Base-by-base conservation (phyloP, 768 basidiomycete genomes). In the Serendipita vermifera region DNA sequence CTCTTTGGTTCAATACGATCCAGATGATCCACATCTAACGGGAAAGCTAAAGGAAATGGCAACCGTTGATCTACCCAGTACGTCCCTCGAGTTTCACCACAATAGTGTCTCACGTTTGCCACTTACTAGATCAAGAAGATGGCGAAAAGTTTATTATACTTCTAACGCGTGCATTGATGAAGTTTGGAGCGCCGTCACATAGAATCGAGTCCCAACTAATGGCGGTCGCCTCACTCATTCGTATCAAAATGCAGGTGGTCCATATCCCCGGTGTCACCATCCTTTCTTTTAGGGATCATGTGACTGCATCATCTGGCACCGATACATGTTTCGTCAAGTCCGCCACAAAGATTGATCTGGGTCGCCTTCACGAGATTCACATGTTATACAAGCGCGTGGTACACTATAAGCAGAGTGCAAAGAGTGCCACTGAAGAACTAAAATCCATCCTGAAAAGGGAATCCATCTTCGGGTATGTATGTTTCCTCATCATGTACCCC, bases 181-280 rank as follows among this genome's bases (percentile, higher is more conserved):
- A 81, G 11, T 92, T 87, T 64, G 90, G 91, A 3, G 88, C 91
- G 15, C 90, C 91, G 0, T 90, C 88, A 22, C 93, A 97, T 70
- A 81, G 93, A 32, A 87, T 97, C 58, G 91, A 94, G 69, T 84
- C 89, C 2, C 92, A 96, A 66, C 80, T 97, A 35, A 75, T 84
- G 27, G 85, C 91, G 7, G 88, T 87, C 6, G 87, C 92, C 0
- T 77, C 82, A 14, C 89, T 92, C 54, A 81, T 97, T n/a, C 89
- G 92, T 63, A 80, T 96, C 56, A 82, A 89, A 66, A 87, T 88
- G 41, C 88, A 93, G 66, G 92, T 92, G 65, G 85, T 94, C 33
- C 85, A 91, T 68, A 72, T 88, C 14, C 40, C 40, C 20, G 40
- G 40, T 11, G 14, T 43, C 9, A 43, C 40, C 11, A 14, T 43